phyloP scores from a whole-genome alignment of 495 filamentous ascomycete genomes.

The Zalerion maritima region DNA sequence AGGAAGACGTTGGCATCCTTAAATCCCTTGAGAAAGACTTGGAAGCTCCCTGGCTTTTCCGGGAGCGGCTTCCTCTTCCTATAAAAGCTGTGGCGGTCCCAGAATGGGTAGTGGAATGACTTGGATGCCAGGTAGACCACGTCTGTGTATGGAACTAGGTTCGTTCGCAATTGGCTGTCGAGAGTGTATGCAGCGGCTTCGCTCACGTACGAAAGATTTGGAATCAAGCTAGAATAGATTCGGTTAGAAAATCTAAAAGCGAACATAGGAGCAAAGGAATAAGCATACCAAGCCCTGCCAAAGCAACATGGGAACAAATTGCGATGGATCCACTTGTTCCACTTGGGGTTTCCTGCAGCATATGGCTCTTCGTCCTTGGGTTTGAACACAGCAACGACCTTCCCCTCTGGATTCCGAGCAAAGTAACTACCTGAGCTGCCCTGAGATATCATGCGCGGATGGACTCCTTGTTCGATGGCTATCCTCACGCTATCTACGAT shows the following conservation, averaged over 20 bases:
- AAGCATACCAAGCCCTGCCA: slow-evolving; percentile 62
- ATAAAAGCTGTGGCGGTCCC: slow-evolving; percentile 81
- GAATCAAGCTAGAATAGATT: slow-evolving; percentile 53
- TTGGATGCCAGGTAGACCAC: slow-evolving; percentile 89
- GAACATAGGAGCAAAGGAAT: neutral
- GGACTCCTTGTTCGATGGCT: slow-evolving; percentile 82
- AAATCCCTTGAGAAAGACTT: slow-evolving; percentile 91
- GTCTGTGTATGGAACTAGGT: slow-evolving; percentile 91
- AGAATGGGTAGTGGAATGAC: slow-evolving; percentile 95
- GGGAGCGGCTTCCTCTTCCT: slow-evolving; percentile 79
- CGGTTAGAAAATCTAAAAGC: slow-evolving; percentile 6
- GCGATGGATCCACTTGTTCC: slow-evolving; percentile 91
- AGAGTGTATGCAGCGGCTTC: slow-evolving; percentile 94
- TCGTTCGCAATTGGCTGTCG: slow-evolving; percentile 76
- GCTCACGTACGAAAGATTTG: slow-evolving; percentile 97
- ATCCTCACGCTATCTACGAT: slow-evolving; percentile 77
- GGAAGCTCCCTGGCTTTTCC: slow-evolving; percentile 86
- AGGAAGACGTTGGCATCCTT: slow-evolving; percentile 95
- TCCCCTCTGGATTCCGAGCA: slow-evolving; percentile 78
- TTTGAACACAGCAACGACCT: slow-evolving; percentile 95
- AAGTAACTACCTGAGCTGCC: slow-evolving; percentile 97
- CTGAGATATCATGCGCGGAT: slow-evolving; percentile 91
- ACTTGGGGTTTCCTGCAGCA: slow-evolving; percentile 80
- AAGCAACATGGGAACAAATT: slow-evolving; percentile 97
- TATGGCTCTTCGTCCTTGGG: slow-evolving; percentile 99